Evolutionary conservation across 345 rosid species (phyloP).

Genomic region (Hibiscus trionum): DNA sequence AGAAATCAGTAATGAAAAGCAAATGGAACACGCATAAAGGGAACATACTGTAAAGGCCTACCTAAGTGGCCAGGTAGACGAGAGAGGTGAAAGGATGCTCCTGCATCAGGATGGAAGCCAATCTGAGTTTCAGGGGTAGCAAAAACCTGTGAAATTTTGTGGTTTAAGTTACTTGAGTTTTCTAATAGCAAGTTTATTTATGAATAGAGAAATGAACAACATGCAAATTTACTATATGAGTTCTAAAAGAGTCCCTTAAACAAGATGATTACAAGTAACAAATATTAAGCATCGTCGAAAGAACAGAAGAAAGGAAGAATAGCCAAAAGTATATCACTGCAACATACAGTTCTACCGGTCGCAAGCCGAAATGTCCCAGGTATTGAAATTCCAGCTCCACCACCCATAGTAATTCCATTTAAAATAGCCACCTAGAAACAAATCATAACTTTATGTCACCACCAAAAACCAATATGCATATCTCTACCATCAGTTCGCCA

Average conservation of each 20-base stretch:
- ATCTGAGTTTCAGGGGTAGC: constrained; percentile 93
- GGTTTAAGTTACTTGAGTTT: constrained; percentile 12
- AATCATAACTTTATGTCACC: neutral
- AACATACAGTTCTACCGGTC: constrained; percentile 69
- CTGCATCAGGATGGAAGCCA: constrained; percentile 98
- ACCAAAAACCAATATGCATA: neutral
- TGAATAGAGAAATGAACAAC: neutral
- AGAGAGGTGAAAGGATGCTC: constrained; percentile 84
- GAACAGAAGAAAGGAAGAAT: neutral
- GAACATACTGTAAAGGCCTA: constrained; percentile 20
- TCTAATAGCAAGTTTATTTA: constrained; percentile 7
- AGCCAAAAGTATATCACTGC: neutral
- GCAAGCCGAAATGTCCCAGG: constrained; percentile 87
- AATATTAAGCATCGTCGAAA: neutral
- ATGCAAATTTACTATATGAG: neutral
- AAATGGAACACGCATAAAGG: neutral
- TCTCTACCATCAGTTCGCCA: neutral
- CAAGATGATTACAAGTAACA: neutral
- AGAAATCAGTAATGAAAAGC: neutral
- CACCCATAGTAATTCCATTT: constrained; percentile 93
- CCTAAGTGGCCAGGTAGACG: constrained; percentile 84
- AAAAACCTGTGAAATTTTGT: constrained; percentile 52
- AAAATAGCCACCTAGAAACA: constrained; percentile 39
- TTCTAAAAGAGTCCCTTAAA: neutral
- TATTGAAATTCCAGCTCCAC: constrained; percentile 89